Conservation (phyloP, 139 green algal genomes). For the Mesotaenium endlicherianum region DNA sequence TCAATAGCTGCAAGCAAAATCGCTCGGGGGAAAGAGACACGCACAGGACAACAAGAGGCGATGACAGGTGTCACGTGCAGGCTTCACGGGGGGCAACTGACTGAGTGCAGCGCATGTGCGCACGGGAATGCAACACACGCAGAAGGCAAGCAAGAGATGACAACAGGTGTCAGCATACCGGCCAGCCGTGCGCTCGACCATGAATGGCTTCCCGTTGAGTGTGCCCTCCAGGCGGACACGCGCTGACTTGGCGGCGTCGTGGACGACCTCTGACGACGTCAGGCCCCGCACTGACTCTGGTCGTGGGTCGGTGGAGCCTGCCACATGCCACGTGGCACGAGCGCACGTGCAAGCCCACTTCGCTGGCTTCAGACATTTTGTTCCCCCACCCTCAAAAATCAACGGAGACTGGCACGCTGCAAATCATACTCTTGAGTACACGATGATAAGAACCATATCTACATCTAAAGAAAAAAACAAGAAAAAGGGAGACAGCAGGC, state of each 20-base stretch:
- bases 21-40: background rate
- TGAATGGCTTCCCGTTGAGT: constrained; percentile 37
- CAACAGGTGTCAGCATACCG: constrained; percentile 23
- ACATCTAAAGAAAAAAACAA: too few relatives aligned
- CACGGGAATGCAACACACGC: too few relatives aligned
- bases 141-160: too few relatives aligned
- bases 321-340: background rate
- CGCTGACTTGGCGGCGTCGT: background rate
- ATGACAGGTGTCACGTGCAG: background rate
- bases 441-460: too few relatives aligned
- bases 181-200: constrained; percentile 29
- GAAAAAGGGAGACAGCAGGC: too few relatives aligned
- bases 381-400: too few relatives aligned
- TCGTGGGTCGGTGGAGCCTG: constrained; percentile 39
- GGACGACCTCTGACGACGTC: constrained; percentile 21
- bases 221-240: constrained; percentile 25
- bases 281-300: constrained; percentile 8
- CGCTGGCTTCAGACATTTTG: too few relatives aligned
- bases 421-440: too few relatives aligned
- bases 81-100: too few relatives aligned
- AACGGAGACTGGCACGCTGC: too few relatives aligned
- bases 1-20: background rate
- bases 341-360: too few relatives aligned
- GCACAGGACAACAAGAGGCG: background rate
- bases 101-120: too few relatives aligned